Conservation (phyloP, 495 filamentous ascomycete species). For the Oidiodendron maius region DNA sequence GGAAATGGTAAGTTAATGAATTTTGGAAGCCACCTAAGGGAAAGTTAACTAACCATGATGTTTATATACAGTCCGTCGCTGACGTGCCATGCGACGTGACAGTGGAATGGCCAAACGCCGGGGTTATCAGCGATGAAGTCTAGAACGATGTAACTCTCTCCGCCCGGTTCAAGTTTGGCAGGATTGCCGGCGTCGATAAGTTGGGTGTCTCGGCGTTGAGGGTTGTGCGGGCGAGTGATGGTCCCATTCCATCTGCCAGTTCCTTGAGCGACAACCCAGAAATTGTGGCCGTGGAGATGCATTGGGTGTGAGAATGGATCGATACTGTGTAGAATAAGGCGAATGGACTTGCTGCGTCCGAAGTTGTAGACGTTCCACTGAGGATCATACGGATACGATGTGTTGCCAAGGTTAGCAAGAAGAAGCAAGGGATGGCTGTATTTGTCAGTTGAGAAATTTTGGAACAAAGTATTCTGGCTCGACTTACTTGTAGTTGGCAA, state of each 20-base stretch:
- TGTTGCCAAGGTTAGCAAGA: slow-evolving; percentile 44
- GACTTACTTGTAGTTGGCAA: background rate
- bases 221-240: slow-evolving; percentile 34
- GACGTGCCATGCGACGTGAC: no score
- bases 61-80: no score
- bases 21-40: background rate
- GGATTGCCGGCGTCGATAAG: slow-evolving; percentile 14
- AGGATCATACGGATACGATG: slow-evolving; percentile 35
- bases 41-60: background rate
- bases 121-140: slow-evolving; percentile 51
- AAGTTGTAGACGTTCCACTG: slow-evolving; percentile 52
- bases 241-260: slow-evolving; percentile 21
- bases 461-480: slow-evolving; percentile 52
- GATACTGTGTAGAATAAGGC: slow-evolving; percentile 49
- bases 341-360: slow-evolving; percentile 38
- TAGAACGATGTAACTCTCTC: slow-evolving; percentile 36
- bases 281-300: slow-evolving; percentile 54
- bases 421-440: slow-evolving; percentile 55
- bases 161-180: no score
- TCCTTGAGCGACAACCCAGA: slow-evolving; percentile 30
- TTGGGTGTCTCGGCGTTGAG: slow-evolving; percentile 53
- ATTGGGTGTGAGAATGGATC: slow-evolving; percentile 37
- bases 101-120: no score
- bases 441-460: slow-evolving; percentile 49
- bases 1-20: background rate